Base-by-base conservation (phyloP, 2,329 filamentous ascomycete genomes). In the Ophiostoma montium region DNA sequence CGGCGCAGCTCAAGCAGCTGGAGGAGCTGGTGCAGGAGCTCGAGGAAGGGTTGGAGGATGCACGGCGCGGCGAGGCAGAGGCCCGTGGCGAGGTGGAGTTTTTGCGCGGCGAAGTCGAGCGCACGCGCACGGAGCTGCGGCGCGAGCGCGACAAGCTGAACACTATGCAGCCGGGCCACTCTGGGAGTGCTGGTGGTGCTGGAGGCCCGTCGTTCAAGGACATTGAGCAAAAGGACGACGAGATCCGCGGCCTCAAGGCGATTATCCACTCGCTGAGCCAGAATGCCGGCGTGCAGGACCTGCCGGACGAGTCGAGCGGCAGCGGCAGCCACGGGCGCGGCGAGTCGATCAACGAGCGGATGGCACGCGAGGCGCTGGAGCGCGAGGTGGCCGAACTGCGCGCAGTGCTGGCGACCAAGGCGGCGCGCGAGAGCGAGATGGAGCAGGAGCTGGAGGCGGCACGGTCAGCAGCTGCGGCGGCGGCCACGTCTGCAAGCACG, bases 11-110 rank as follows among this genome's bases (percentile, higher is more conserved):
- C 49, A 95, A 95, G 67, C 88, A 95, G 65, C 72, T 98, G 1
- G 92, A 96, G 63, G 90, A 96, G 62, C 75, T 96, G 32, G 92
- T 98, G 2, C 90, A 94, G 58, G 92, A 98, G 63, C 76, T 98
- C 0, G 92, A 98, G 64, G 92, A 98, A 64, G 92, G 92, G 0
- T 72, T 98, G 1, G 92, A 98, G 66, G 92, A 98, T 66, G 89
- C 92, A 44, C 76, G 92, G 49, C 76, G 92, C 50, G 92, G 92
- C 7, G 92, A 98, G 67, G 90, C 90, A 10, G 92, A 98, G 67
- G 92, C 92, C 30, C 78, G 92, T 51, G 90, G 88, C 1, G 92
- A 98, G 63, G 90, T 95, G 3, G 92, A 98, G 63, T 96, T 96
- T 61, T 67, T 98, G 33, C 76, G 92, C 27, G 92, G 92, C 2